Conservation (phyloP, 176 grass and related monocot genomes). For the Musa beccarii region DNA sequence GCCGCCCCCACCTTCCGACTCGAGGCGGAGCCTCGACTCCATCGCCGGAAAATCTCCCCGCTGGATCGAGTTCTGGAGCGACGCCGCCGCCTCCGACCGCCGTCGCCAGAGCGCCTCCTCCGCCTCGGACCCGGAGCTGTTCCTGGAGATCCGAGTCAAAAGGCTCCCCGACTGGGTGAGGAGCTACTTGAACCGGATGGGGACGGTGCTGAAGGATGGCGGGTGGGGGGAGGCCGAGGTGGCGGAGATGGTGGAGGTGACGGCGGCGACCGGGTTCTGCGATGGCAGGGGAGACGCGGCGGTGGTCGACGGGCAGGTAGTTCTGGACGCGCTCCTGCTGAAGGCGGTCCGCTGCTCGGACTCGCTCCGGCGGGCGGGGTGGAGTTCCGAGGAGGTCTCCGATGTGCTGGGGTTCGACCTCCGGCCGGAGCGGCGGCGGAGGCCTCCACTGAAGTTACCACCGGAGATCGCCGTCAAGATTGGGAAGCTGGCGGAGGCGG, state of each 20-base stretch:
- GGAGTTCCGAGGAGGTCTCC: slow-evolving; percentile 82
- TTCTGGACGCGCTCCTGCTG: slow-evolving; percentile 67
- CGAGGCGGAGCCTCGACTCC: slow-evolving; percentile 71
- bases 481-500: slow-evolving; percentile 53
- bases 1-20: slow-evolving; percentile 22
- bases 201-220: slow-evolving; percentile 58
- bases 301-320: slow-evolving; percentile 34
- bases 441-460: slow-evolving; percentile 35
- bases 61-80: slow-evolving; percentile 99
- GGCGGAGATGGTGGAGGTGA: slow-evolving; percentile 62
- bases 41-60: slow-evolving; percentile 51
- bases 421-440: slow-evolving; percentile 24
- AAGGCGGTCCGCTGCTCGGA: slow-evolving; percentile 71
- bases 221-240: slow-evolving; percentile 84
- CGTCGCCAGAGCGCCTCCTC: slow-evolving; percentile 5
- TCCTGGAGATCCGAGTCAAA: slow-evolving; percentile 9
- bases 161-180: slow-evolving; percentile 61
- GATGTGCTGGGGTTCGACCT: slow-evolving; percentile 58
- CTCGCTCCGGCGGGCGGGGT: slow-evolving; percentile 73
- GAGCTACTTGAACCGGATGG: slow-evolving; percentile 68
- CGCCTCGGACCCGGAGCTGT: slow-evolving; percentile 3
- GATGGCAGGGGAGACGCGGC: slow-evolving; percentile 33
- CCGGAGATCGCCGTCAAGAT: slow-evolving; percentile 70
- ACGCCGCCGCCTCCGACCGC: slow-evolving; percentile 25
- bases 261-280: slow-evolving; percentile 46